phyloP scores from a whole-genome alignment of 306 rosid genomes.

The Quercus mongolica region DNA sequence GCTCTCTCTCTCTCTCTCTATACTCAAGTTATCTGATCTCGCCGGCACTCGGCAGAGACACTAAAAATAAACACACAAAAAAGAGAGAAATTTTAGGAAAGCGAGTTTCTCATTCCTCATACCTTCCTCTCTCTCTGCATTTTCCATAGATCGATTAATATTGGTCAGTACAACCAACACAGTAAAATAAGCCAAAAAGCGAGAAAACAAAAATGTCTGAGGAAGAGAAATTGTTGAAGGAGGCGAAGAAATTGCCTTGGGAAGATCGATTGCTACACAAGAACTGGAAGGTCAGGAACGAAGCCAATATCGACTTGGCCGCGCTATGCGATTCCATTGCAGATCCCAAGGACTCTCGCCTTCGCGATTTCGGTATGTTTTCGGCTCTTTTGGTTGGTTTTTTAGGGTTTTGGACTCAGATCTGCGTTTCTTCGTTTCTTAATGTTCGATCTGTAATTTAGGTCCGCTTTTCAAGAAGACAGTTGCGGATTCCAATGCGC shows the following conservation, averaged over 20 bases:
- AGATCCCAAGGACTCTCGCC: constrained; percentile 94
- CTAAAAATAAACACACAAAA: too few species aligned
- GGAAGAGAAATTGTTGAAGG: constrained; percentile 93
- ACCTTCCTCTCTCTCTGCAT: too few species aligned
- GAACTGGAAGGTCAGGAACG: constrained; percentile 98
- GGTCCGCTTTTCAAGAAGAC: constrained; percentile 84
- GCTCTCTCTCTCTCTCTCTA: too few species aligned
- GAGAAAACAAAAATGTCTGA: constrained; percentile 55
- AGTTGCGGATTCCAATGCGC: constrained; percentile 90
- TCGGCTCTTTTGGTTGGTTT: not conserved
- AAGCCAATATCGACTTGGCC: constrained; percentile 88
- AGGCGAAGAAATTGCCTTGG: constrained; percentile 98
- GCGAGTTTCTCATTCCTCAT: too few species aligned
- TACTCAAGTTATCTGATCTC: too few species aligned
- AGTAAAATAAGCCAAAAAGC: too few species aligned
- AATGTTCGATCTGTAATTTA: constrained; percentile 36
- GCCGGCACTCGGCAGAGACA: too few species aligned
- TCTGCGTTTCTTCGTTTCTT: constrained; percentile 20
- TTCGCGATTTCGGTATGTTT: constrained; percentile 85
- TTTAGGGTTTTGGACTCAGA: constrained; percentile 39
- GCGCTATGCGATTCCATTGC: constrained; percentile 86
- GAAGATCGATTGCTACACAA: constrained; percentile 94
- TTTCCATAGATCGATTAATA: too few species aligned
- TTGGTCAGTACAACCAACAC: too few species aligned
- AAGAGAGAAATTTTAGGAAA: too few species aligned